Percentiles rank a stretch among this genome's conserved stretches.
phyloP scores from a whole-genome alignment of 2,329 filamentous ascomycete species.

The Colletotrichum sojae region DNA sequence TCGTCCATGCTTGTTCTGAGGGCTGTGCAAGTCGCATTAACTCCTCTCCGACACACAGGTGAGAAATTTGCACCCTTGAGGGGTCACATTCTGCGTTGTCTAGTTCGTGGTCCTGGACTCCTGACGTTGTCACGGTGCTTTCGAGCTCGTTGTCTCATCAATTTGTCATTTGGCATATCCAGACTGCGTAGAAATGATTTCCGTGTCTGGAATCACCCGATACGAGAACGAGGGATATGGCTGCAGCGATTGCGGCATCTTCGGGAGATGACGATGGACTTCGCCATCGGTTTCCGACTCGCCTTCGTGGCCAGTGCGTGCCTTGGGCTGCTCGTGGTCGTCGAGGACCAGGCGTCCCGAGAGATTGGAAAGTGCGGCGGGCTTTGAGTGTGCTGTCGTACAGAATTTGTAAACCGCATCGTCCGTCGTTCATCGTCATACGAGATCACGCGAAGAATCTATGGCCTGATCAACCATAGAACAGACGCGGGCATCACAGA shows the following conservation, averaged over 20 bases:
- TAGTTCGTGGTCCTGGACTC: slow-evolving; percentile 20
- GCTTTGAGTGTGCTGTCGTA: too few relatives aligned
- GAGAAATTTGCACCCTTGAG: slow-evolving; percentile 18
- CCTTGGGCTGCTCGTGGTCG: too few relatives aligned
- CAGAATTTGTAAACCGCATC: too few relatives aligned
- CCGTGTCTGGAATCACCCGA: too few relatives aligned
- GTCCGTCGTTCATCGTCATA: too few relatives aligned
- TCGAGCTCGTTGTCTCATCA: slow-evolving; percentile 22
- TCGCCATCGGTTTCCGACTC: background rate
- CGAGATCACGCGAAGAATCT: too few relatives aligned
- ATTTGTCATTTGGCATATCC: slow-evolving; percentile 29
- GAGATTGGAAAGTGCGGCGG: too few relatives aligned
- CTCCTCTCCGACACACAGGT: slow-evolving; percentile 34
- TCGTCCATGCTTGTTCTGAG: slow-evolving; percentile 26
- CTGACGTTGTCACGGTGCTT: slow-evolving; percentile 8
- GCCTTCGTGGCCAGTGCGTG: background rate
- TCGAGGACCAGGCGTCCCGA: too few relatives aligned
- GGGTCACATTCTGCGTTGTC: slow-evolving; percentile 25
- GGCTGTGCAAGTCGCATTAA: slow-evolving; percentile 28
- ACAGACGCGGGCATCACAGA: background rate
- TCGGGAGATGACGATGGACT: slow-evolving; percentile 6
- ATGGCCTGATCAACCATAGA: background rate
- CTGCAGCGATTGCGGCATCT: background rate
- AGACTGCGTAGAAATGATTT: background rate
- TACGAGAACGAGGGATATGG: background rate